Percentiles rank a stretch among this genome's conserved stretches.
Conservation (phyloP, 139 green algal species). For the Picochlorum costavermella region DNA sequence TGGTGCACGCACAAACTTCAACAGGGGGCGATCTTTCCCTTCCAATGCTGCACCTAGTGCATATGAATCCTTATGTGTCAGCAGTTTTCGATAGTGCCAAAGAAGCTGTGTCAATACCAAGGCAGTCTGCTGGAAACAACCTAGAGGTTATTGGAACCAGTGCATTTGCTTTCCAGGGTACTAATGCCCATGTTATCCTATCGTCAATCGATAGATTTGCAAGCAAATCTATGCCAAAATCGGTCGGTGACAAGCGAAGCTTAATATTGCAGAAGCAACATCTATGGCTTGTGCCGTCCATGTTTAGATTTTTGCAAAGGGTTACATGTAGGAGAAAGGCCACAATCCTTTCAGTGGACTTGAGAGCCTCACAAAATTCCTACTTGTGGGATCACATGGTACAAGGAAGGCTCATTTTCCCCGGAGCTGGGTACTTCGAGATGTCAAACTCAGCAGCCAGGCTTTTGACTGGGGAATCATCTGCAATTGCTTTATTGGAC, state of each 20-base stretch:
- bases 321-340: not conserved
- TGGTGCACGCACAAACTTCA: constrained; percentile 23
- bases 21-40: constrained; percentile 10
- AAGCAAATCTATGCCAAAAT: not conserved
- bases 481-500: not conserved
- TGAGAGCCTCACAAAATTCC: not conserved
- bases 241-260: not conserved
- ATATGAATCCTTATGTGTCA: constrained; percentile 34
- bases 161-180: constrained; percentile 40
- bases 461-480: not conserved
- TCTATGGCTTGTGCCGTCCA: constrained; percentile 21
- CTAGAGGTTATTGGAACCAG: constrained; percentile 7
- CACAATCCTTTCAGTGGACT: not conserved
- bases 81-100: constrained; percentile 12
- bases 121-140: not conserved
- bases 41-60: constrained; percentile 29
- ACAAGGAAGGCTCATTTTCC: constrained; percentile 18
- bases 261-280: constrained; percentile 15
- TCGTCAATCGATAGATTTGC: not conserved
- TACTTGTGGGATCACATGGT: constrained; percentile 38
- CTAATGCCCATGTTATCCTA: constrained; percentile 31
- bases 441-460: constrained; percentile 13
- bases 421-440: constrained; percentile 27
- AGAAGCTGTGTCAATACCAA: constrained; percentile 1
- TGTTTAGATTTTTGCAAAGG: constrained; percentile 14